These are phyloP conservation scores for Porodaedalea pini DNA, from an alignment of 1,284 basidiomycete species.

Conservation along the genomic window DNA sequence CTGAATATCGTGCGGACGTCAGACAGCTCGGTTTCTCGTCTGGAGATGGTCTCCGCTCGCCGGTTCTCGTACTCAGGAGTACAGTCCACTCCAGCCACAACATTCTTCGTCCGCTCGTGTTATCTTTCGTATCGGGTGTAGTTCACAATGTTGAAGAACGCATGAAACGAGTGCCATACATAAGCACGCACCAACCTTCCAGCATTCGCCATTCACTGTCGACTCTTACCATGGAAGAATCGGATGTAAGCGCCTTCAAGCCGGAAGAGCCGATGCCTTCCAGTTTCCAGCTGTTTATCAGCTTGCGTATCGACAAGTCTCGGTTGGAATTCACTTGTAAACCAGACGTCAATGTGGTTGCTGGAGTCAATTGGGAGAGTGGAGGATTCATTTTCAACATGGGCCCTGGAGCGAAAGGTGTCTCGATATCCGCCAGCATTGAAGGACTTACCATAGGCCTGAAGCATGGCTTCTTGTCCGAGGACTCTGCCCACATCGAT, in stretches of 20 bases:
- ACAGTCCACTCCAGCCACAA: constrained; percentile 87
- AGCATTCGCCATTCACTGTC: constrained; percentile 9
- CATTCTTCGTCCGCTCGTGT: constrained; percentile 70
- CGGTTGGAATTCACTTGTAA: constrained; percentile 80
- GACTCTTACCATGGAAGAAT: constrained; percentile 18
- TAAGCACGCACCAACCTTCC: neutral
- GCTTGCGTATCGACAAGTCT: constrained; percentile 86
- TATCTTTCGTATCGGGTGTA: constrained; percentile 80
- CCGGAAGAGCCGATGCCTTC: constrained; percentile 28
- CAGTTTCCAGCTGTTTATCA: constrained; percentile 72
- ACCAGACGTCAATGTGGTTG: constrained; percentile 85
- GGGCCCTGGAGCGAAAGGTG: constrained; percentile 63
- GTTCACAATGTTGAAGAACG: constrained; percentile 61
- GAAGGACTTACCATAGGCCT: constrained; percentile 75
- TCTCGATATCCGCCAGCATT: constrained; percentile 74
- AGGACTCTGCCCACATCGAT: constrained; percentile 72
- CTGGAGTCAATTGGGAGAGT: constrained; percentile 85
- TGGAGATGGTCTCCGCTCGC: constrained; percentile 39
- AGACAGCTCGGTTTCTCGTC: constrained; percentile 26
- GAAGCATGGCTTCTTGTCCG: constrained; percentile 78
- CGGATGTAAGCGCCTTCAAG: neutral
- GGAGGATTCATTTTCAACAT: constrained; percentile 83
- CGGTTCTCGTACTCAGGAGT: constrained; percentile 68
- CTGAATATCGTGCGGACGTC: constrained; percentile 67
- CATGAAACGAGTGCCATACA: constrained; percentile 40